Percentiles rank a stretch among this genome's conserved stretches.
Conservation (phyloP, 352 stramenopile genomes). For the Globisporangium megalacanthum region DNA sequence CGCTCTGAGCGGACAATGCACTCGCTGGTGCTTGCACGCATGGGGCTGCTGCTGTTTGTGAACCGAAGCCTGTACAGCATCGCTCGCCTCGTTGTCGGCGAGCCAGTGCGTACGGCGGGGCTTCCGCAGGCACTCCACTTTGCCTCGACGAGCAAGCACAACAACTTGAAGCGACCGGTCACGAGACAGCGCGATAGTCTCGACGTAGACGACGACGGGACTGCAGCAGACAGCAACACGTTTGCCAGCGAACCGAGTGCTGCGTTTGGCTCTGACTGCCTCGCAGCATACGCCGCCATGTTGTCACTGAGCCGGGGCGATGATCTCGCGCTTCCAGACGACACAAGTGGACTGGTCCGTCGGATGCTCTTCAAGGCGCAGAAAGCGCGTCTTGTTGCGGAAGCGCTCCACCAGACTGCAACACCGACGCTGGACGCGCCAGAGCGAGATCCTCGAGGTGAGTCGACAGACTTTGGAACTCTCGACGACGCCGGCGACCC, state of each 20-base stretch:
- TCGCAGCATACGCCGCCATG: slow-evolving; percentile 23
- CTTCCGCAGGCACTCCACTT: not conserved
- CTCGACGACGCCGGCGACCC: slow-evolving; percentile 7
- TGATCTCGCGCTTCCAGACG: slow-evolving; percentile 14
- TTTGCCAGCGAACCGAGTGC: not conserved
- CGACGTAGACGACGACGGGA: not conserved
- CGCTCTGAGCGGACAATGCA: not conserved
- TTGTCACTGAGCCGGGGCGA: slow-evolving; percentile 19
- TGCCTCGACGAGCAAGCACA: not conserved
- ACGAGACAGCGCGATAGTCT: not conserved
- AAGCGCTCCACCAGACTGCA: slow-evolving; percentile 21
- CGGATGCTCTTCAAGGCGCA: slow-evolving; percentile 32
- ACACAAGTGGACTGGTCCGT: slow-evolving; percentile 10
- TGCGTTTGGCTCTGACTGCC: not conserved
- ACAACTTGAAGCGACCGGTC: not conserved
- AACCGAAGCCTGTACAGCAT: slow-evolving; percentile 40
- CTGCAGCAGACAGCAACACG: not conserved
- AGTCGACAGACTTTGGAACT: not conserved
- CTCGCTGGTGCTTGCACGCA: slow-evolving; percentile 18
- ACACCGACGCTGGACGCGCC: slow-evolving; percentile 5
- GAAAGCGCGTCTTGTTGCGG: slow-evolving; percentile 29
- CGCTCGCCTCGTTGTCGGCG: slow-evolving; percentile 28
- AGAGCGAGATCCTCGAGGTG: not conserved
- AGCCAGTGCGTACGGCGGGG: slow-evolving; percentile 5
- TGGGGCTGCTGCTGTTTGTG: slow-evolving; percentile 33